Evolutionary conservation across 2,329 filamentous ascomycete species (phyloP), one percentile per base, ranked within the genome.

Genomic region (Phaeosphaeria sp.): DNA sequence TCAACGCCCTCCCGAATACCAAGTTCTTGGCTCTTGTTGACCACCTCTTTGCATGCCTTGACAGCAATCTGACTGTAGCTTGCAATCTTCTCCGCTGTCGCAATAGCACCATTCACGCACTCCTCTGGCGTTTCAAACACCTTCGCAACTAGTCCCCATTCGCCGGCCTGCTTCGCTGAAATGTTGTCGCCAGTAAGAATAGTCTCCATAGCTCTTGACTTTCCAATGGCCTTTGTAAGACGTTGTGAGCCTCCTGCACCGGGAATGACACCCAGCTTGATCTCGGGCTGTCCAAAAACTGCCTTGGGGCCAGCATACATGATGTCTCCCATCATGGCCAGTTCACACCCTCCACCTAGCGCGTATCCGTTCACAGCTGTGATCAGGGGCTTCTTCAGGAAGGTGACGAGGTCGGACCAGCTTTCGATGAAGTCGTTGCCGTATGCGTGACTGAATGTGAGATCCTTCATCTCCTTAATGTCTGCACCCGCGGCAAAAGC

Each of bases 381-480:
- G 65, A 99, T 93, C 72, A 98, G 88, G 53, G 95, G 95, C 78
- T 96, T 98, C 81, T 96, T 96, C 77, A 98, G 84, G 61, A 87
- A 84, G 20, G 89, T 92, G 23, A 92, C 90, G 47, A 97, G 86
- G 62, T 90, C 85, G 6, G 93, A 97, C 95, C 95, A 99, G 10
- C 88, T 88, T 76, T 97, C 93, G 78, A 99, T 98, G 79, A 99
- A 99, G 74, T 96, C 92, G 66, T 83, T 87, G 48, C 87, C 90
- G 82, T 97, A 98, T 41, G 95, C 94, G 64, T 89, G 83, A 62
- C 91, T 87, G 80, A 99, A 99, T 54, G 89, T 93, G 41, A 97
- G 87, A 59, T 92, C 89, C 27, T 92, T 91, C 95, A 99, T 99
- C 80, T 99, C 95, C 80, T 98, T 98, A 83, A 99, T 99, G 79